Base-by-base conservation (phyloP, 306 rosid species). In the Malus sieversii region DNA sequence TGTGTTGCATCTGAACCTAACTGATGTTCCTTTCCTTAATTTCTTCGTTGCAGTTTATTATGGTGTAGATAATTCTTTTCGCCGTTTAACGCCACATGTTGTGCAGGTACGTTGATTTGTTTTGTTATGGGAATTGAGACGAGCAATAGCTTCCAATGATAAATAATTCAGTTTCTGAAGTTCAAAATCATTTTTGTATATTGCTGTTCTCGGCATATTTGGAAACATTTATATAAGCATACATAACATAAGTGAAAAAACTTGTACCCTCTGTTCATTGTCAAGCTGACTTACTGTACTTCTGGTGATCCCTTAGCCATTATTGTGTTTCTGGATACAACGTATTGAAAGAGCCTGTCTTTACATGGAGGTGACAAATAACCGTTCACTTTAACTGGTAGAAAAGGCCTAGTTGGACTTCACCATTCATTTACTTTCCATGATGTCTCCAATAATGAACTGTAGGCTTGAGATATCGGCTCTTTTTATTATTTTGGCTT, bases 61-160 rank as follows among this genome's bases (percentile, higher is more conserved):
- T 82, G 97, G 96, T 72, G 22, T 95, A 51, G 92, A 92, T 25
- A 88, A 89, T 83, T 80, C 93, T 64, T 90, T 90, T 73, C 25
- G 72, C 71, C 72, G 87, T 86, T 80, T 92, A 83, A 88, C 92
- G 66, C 97, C 99, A 51, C 89, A 84, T 84, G 85, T 95, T 79
- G 87, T 83, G 80, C 97, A 92, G 90, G 99, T 92, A 82, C 75
- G 82, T 64, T 63, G 8, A 45, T 74, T 77, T 52, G 40, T 46
- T 71, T 75, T 59, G 11, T 30, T 60, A 72, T 45, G 29, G 44
- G 9, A 6, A 35, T 68, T 29, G 23, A 44, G 55, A 61, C 19
- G 6, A 3, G 40, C 67, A 35, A 16, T 4, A 9, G 63, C 48
- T 45, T 61, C 4, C 40, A 32, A 30, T 15, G 29, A 57, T 57